Conservation (phyloP, 306 rosid genomes). For the Oxytropis ochrocephala region DNA sequence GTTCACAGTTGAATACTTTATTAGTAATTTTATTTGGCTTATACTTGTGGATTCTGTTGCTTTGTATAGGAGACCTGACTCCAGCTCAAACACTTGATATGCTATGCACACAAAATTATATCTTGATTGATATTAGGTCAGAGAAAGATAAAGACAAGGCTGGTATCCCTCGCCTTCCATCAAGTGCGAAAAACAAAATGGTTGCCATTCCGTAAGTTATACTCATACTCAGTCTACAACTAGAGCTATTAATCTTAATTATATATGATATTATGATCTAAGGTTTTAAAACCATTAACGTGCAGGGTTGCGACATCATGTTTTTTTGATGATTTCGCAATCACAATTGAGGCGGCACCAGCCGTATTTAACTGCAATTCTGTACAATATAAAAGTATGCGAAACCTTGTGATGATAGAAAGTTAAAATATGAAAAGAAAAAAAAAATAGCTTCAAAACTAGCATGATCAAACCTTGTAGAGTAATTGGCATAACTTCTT, state of each 20-base stretch:
- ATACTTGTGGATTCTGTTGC: slow-evolving; percentile 10
- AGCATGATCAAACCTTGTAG: neutral
- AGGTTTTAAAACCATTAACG: no score
- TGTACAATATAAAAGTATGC: neutral
- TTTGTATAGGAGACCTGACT: slow-evolving; percentile 61
- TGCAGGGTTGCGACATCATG: neutral
- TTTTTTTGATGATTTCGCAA: no score
- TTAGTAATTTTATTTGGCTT: neutral
- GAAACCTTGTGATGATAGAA: neutral
- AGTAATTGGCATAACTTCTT: neutral
- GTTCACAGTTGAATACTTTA: neutral
- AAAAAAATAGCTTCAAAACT: neutral
- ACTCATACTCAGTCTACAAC: neutral
- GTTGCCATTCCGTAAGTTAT: slow-evolving; percentile 81
- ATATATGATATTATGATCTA: no score
- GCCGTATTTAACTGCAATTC: neutral
- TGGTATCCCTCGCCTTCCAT: slow-evolving; percentile 91
- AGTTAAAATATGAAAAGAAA: neutral
- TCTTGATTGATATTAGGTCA: slow-evolving; percentile 67
- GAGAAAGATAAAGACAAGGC: slow-evolving; percentile 90
- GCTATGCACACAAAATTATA: slow-evolving; percentile 48
- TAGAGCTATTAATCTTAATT: neutral
- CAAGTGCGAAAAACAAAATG: slow-evolving; percentile 63
- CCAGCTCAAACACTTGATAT: slow-evolving; percentile 92
- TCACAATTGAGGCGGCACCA: no score